phyloP scores from a whole-genome alignment of 192 early-diverging fungal species.

The Backusella liffmaniae region DNA sequence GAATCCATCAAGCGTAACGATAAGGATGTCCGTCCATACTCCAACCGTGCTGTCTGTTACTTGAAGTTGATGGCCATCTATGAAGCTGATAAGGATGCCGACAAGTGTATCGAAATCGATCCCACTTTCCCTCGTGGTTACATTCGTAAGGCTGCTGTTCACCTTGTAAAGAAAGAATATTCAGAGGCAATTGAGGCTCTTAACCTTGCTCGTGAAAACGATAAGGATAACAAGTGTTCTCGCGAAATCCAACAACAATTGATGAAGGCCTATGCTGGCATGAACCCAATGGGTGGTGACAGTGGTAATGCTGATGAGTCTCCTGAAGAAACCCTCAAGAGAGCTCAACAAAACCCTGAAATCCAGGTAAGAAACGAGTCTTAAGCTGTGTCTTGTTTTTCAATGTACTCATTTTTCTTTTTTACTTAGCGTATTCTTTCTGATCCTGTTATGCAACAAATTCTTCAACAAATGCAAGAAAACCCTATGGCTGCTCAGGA shows the following conservation, averaged over 20 bases:
- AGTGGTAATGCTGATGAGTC: slow-evolving; percentile 48
- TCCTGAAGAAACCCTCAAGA: slow-evolving; percentile 76
- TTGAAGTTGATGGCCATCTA: slow-evolving; percentile 90
- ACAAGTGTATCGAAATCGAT: slow-evolving; percentile 83
- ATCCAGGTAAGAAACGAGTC: slow-evolving; percentile 47
- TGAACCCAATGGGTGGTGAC: slow-evolving; percentile 54
- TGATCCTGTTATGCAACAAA: slow-evolving; percentile 96
- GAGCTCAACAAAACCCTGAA: slow-evolving; percentile 93
- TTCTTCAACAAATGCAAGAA: slow-evolving; percentile 96
- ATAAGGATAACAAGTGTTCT: slow-evolving; percentile 82
- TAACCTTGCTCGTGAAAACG: slow-evolving; percentile 73
- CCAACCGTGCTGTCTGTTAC: slow-evolving; percentile 96
- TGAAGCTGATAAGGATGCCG: slow-evolving; percentile 95
- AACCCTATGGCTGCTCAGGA: slow-evolving; percentile 91
- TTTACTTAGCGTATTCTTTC: slow-evolving; percentile 65
- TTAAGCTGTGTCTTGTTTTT: not conserved
- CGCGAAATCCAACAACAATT: slow-evolving; percentile 83
- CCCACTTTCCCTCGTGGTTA: slow-evolving; percentile 92
- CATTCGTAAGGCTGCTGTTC: slow-evolving; percentile 91
- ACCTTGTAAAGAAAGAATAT: slow-evolving; percentile 88
- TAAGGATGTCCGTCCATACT: slow-evolving; percentile 84
- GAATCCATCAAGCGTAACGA: slow-evolving; percentile 98
- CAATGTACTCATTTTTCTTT: not conserved
- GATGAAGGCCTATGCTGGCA: slow-evolving; percentile 76
- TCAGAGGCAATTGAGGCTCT: slow-evolving; percentile 79